phyloP scores from a whole-genome alignment of 2,329 filamentous ascomycete genomes.

The Colletotrichum cereale region DNA sequence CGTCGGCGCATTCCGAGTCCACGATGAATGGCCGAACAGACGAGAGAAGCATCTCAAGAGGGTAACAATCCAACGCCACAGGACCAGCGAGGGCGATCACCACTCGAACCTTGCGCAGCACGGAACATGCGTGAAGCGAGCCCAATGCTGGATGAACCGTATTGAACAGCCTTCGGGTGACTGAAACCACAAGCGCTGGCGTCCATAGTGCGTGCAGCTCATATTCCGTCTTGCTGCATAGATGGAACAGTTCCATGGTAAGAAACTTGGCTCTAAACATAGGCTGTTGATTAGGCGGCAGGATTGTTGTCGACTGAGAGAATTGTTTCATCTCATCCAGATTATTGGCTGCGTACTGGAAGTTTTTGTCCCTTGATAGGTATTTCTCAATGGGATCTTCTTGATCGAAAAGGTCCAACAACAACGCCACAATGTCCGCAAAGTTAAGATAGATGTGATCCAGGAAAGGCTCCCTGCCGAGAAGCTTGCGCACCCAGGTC shows the following conservation, averaged over 20 bases:
- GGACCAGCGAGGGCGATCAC: slow-evolving; percentile 82
- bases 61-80: slow-evolving; percentile 81
- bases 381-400: slow-evolving; percentile 79
- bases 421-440: slow-evolving; percentile 79
- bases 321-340: slow-evolving; percentile 78
- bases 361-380: slow-evolving; percentile 70
- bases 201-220: slow-evolving; percentile 79
- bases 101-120: slow-evolving; percentile 87
- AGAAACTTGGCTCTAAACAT: slow-evolving; percentile 85
- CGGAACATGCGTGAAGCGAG: slow-evolving; percentile 86
- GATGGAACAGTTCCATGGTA: slow-evolving; percentile 78
- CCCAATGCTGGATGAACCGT: slow-evolving; percentile 87
- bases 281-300: slow-evolving; percentile 88
- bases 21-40: slow-evolving; percentile 83
- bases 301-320: slow-evolving; percentile 71
- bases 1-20: slow-evolving; percentile 89
- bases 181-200: slow-evolving; percentile 77
- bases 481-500: slow-evolving; percentile 73
- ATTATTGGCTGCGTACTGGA: slow-evolving; percentile 71
- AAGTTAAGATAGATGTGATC: slow-evolving; percentile 77
- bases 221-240: slow-evolving; percentile 80
- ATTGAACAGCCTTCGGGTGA: slow-evolving; percentile 83
- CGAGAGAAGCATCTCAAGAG: slow-evolving; percentile 90
- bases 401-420: slow-evolving; percentile 83
- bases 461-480: slow-evolving; percentile 76